phyloP scores from a whole-genome alignment of 139 green algal genomes.

The Picochlorum costavermella region DNA sequence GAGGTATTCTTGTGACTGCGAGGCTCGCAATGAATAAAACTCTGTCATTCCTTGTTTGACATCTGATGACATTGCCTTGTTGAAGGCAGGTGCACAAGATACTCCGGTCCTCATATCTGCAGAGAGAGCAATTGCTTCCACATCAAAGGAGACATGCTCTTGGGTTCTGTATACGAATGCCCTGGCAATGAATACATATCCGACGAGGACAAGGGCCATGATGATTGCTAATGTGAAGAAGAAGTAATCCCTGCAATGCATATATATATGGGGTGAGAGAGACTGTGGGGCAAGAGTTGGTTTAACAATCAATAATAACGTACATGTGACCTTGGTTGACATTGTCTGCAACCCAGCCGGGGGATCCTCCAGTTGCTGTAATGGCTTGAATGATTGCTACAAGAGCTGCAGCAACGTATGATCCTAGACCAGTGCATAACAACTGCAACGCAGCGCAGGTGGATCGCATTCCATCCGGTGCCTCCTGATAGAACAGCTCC shows the following conservation, averaged over 20 bases:
- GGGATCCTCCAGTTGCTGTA: not conserved
- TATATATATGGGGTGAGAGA: not conserved
- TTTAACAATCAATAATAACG: no score
- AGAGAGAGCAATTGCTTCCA: conserved; percentile 9
- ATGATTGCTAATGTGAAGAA: conserved; percentile 7
- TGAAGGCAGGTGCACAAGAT: not conserved
- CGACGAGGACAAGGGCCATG: conserved; percentile 3
- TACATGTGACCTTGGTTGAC: conserved; percentile 28
- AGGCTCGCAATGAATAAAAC: not conserved
- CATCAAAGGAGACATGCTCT: conserved; percentile 10
- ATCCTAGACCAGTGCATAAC: conserved; percentile 18
- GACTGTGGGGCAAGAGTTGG: conserved; percentile 12
- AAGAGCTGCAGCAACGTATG: conserved; percentile 25
- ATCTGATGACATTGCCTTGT: not conserved
- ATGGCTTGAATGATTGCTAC: conserved; percentile 16
- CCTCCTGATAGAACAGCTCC: conserved; percentile 41
- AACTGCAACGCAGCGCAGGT: conserved; percentile 28
- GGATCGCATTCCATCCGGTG: conserved; percentile 34
- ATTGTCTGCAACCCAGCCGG: conserved; percentile 14
- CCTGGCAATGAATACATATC: conserved; percentile 11
- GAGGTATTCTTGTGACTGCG: no score
- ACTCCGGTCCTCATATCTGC: not conserved
- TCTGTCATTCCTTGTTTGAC: not conserved
- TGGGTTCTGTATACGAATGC: conserved; percentile 15
- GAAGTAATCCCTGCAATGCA: not conserved